Conservation (phyloP, 2,329 filamentous ascomycete species). For the Rachicladosporium sp. region DNA sequence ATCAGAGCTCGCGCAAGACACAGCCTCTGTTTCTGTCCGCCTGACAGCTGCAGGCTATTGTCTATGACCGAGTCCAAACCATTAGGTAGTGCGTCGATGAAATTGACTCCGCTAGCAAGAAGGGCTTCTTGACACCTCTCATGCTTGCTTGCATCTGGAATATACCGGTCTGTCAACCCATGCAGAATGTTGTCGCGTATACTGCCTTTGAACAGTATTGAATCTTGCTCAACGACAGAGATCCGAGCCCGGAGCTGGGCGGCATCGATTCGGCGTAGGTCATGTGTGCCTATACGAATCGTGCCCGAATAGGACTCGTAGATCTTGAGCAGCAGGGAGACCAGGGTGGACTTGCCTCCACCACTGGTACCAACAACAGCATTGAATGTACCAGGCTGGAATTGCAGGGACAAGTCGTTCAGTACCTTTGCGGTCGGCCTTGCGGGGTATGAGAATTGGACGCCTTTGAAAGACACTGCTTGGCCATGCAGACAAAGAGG, state of each 20-base stretch:
- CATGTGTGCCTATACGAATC: constrained; percentile 27
- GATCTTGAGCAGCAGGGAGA: constrained; percentile 30
- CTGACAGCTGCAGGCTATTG: constrained; percentile 32
- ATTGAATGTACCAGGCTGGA: constrained; percentile 30
- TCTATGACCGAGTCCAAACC: constrained; percentile 33
- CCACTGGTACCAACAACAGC: constrained; percentile 35
- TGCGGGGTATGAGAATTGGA: constrained; percentile 34
- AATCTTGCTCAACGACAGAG: constrained; percentile 34
- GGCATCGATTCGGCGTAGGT: constrained; percentile 28
- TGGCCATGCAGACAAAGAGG: constrained; percentile 8
- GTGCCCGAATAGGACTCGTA: constrained; percentile 30
- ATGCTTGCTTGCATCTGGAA: constrained; percentile 5
- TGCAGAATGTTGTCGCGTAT: constrained; percentile 34
- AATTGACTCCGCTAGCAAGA: constrained; percentile 30
- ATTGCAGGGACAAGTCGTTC: constrained; percentile 24
- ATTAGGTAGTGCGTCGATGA: constrained; percentile 31
- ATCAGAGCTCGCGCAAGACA: constrained; percentile 36
- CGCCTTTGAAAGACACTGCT: constrained; percentile 25
- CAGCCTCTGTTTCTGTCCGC: constrained; percentile 35
- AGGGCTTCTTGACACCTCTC: constrained; percentile 21
- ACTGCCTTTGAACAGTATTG: constrained; percentile 32
- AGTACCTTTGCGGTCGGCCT: constrained; percentile 30
- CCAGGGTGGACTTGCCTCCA: constrained; percentile 32
- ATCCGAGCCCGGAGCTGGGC: constrained; percentile 28
- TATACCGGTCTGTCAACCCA: constrained; percentile 13